phyloP scores from a whole-genome alignment of 2,329 filamentous ascomycete species.

The Fusarium oxysporum region DNA sequence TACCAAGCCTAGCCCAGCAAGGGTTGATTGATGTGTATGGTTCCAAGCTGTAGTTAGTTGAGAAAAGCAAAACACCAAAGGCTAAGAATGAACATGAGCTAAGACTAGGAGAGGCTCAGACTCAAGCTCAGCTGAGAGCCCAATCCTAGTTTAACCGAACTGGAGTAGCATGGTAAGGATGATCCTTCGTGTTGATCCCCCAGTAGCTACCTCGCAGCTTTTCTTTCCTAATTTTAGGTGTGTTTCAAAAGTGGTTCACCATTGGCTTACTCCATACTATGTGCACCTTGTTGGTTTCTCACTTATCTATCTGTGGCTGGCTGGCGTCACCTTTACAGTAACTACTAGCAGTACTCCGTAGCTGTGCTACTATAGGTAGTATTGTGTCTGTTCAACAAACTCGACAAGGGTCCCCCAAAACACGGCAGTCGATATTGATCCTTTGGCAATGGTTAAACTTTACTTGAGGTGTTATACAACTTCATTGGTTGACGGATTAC shows the following conservation, averaged over 20 bases:
- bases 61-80: slow-evolving; percentile 25
- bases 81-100: slow-evolving; percentile 4
- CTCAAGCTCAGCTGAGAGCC: background rate
- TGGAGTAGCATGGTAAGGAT: slow-evolving; percentile 12
- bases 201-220: slow-evolving; percentile 2
- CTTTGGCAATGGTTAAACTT: slow-evolving; percentile 16
- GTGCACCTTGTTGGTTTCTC: background rate
- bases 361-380: background rate
- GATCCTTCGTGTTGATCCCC: slow-evolving; percentile 23
- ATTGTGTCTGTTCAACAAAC: background rate
- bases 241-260: slow-evolving; percentile 7
- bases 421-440: slow-evolving; percentile 24
- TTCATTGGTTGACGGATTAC: slow-evolving; percentile 15
- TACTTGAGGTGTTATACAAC: background rate
- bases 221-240: slow-evolving; percentile 6
- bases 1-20: slow-evolving; percentile 1
- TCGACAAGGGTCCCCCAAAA: background rate
- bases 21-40: slow-evolving; percentile 8
- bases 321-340: background rate
- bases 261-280: background rate
- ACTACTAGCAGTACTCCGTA: background rate
- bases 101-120: slow-evolving; percentile 1
- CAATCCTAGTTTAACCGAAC: background rate
- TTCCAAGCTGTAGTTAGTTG: background rate
- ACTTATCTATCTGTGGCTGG: background rate